Conservation (phyloP, 495 filamentous ascomycete genomes). For the Bombardia bombarda region DNA sequence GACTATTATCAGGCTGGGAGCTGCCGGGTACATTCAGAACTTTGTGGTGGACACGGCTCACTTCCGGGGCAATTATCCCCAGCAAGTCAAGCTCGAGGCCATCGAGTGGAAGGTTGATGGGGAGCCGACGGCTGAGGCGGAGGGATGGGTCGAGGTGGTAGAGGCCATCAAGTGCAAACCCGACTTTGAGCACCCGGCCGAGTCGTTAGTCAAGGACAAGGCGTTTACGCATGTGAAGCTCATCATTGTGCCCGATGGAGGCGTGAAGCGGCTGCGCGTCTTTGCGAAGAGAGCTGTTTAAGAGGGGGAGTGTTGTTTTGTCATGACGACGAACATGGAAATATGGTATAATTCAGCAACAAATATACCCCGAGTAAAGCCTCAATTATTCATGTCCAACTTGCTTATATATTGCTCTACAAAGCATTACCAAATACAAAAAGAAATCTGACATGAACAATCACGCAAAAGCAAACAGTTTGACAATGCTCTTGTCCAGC, state of each 20-base stretch:
- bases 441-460: no score
- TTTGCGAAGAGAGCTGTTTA: conserved; percentile 56
- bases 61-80: conserved; percentile 85
- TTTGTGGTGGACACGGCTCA: conserved; percentile 82
- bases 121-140: conserved; percentile 50
- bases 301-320: conserved; percentile 7
- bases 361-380: background rate
- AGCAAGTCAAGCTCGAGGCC: conserved; percentile 63
- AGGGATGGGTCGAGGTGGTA: conserved; percentile 64
- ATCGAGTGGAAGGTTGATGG: conserved; percentile 45
- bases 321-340: no score
- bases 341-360: background rate
- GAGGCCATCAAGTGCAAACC: conserved; percentile 60
- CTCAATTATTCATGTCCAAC: no score
- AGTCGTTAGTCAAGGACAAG: conserved; percentile 42
- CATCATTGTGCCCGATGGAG: conserved; percentile 86
- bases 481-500: no score
- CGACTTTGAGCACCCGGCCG: conserved; percentile 77
- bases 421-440: no score
- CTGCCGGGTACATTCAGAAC: conserved; percentile 58
- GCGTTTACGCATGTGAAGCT: conserved; percentile 76
- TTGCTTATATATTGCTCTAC: no score
- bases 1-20: conserved; percentile 71
- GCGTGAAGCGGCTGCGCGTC: conserved; percentile 79
- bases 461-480: no score